Base-by-base conservation (phyloP, 106 monocot genomes). In the Dendrobium chrysotoxum region DNA sequence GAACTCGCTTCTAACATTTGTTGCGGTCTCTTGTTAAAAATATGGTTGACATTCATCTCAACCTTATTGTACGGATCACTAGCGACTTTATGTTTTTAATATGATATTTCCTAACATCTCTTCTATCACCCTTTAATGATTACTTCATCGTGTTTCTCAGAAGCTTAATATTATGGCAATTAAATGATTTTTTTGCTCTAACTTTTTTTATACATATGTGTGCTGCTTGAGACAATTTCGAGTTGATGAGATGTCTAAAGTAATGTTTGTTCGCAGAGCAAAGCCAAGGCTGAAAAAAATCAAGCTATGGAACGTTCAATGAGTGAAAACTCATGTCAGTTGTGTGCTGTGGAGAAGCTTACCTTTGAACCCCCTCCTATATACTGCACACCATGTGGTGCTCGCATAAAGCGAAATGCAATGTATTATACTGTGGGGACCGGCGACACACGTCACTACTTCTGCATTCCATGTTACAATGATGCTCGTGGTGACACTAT, bases 361-460 rank as follows among this genome's bases (percentile, higher is more conserved):
- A 93, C 90, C 11, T 99, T 99, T 83, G 95, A 99, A 77, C 98
- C 98, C 26, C 98, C 95, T 35, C 98, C 98, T 25, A 95, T 99
- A 88, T 99, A 99, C 84, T 99, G 98, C 84, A 86, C 98, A 67
- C 88, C 89, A 35, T 99, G 98, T 83, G 98, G 98, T 85, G 98
- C 89, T 80, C 95, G 98, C 44, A 99, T 99, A 81, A 99, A 99
- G 82, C 83, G 93, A 65, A 99, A 99, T 83, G 98, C 98, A 28
- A 81, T 83, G 80, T 99, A 90, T 87, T 95, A 99, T 83, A 91
- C 95, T 35, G 83, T 87, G 55, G 95, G 92, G 41, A 88, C 80
- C 70, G 93, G 92, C 79, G 95, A 95, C 46, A 89, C 91, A 8
- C 76, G 98, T 3, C 95, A 93, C 55, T 99, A 88, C 72, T 86